Evolutionary conservation across 169 alveolate species (phyloP).

Genomic region (Fabrea salina): DNA sequence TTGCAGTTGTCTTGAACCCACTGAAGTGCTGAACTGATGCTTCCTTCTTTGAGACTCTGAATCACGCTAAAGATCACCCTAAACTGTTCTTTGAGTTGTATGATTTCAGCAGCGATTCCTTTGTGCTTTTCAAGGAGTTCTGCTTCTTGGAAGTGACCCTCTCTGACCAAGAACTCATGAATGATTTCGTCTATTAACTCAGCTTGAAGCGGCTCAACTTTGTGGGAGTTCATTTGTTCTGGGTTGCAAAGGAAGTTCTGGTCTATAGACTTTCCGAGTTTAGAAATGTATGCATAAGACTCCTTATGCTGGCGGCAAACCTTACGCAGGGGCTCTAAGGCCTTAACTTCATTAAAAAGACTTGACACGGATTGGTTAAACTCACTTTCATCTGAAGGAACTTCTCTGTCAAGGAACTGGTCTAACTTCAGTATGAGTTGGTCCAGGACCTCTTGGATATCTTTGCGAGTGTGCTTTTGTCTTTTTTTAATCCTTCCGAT

Average conservation of each 20-base stretch:
- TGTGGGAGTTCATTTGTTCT: constrained; percentile 24
- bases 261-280: constrained; percentile 46
- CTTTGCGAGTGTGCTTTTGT: background rate
- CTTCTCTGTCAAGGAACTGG: background rate
- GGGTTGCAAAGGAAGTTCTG: constrained; percentile 18
- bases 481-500: background rate
- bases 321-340: background rate
- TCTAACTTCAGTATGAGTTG: background rate
- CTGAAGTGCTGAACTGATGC: constrained; percentile 38
- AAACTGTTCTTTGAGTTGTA: constrained; percentile 27
- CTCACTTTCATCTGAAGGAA: background rate
- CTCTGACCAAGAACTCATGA: constrained; percentile 33
- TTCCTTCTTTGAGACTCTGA: constrained; percentile 35
- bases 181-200: constrained; percentile 24
- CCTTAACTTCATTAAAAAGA: background rate
- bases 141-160: constrained; percentile 38
- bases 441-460: background rate
- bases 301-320: constrained; percentile 8
- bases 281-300: constrained; percentile 14
- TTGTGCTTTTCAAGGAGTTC: background rate
- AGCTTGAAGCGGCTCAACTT: constrained; percentile 6
- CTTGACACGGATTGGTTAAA: background rate
- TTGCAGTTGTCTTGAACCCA: constrained; percentile 48
- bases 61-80: constrained; percentile 33
- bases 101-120: constrained; percentile 8